Conservation (phyloP, 331 rosid species). For the Stylosanthes scabra region DNA sequence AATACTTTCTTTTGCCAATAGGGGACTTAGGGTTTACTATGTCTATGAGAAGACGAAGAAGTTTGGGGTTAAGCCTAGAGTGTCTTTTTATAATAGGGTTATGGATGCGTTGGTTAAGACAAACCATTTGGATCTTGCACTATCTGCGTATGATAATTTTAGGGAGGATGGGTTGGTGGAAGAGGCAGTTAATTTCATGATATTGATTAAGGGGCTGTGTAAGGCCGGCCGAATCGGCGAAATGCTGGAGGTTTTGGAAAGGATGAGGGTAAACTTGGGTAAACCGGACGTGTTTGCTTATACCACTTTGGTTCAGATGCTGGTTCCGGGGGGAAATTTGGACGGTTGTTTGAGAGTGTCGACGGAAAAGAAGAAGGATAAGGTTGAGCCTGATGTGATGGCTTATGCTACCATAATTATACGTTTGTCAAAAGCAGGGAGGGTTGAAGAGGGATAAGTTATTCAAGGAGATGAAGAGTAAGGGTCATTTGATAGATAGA, state of each 20-base stretch:
- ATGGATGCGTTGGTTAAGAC: constrained; percentile 78
- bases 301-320: constrained; percentile 64
- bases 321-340: constrained; percentile 59
- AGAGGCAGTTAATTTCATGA: constrained; percentile 79
- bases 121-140: constrained; percentile 58
- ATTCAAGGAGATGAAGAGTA: constrained; percentile 83
- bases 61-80: constrained; percentile 72
- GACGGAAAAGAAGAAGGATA: constrained; percentile 76
- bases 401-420: constrained; percentile 75
- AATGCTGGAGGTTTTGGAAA: constrained; percentile 63
- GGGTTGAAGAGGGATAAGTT: constrained; percentile 65
- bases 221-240: constrained; percentile 70
- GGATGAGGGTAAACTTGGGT: constrained; percentile 75
- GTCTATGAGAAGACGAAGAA: constrained; percentile 83
- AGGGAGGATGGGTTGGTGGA: constrained; percentile 69
- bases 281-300: constrained; percentile 83
- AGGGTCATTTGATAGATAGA: constrained; percentile 72
- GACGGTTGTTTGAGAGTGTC: constrained; percentile 75
- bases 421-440: constrained; percentile 64
- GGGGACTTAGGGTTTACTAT: constrained; percentile 79
- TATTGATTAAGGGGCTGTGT: constrained; percentile 80
- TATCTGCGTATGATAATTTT: constrained; percentile 72
- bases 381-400: constrained; percentile 64
- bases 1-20: constrained; percentile 76
- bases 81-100: constrained; percentile 75